Evolutionary conservation across 179 eudicot species (phyloP).

Genomic region (Carnegiea gigantea): DNA sequence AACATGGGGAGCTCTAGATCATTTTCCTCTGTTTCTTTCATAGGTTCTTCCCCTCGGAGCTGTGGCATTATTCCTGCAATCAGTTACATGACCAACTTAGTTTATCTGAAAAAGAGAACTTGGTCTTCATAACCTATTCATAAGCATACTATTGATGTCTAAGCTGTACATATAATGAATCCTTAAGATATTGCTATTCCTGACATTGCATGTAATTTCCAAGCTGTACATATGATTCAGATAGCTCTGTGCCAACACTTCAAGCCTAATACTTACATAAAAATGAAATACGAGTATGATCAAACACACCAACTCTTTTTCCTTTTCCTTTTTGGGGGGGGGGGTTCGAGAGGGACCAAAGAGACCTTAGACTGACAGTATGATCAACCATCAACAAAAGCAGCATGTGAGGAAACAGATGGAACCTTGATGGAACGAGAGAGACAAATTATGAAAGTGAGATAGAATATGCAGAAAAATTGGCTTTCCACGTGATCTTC

Average conservation of each 20-base stretch:
- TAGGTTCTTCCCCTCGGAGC: not conserved
- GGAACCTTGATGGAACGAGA: too few species aligned
- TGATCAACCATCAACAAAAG: too few species aligned
- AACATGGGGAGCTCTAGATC: not conserved
- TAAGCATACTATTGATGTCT: not conserved
- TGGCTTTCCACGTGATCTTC: too few species aligned
- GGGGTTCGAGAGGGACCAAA: not conserved
- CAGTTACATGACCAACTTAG: not conserved
- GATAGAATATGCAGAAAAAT: too few species aligned
- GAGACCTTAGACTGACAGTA: too few species aligned
- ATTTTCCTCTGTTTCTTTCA: not conserved
- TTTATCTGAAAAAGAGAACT: not conserved
- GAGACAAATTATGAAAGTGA: too few species aligned
- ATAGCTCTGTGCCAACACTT: not conserved
- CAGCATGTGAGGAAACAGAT: too few species aligned
- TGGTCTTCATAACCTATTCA: not conserved
- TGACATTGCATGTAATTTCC: not conserved
- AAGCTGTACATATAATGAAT: not conserved
- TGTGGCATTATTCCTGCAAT: slow-evolving; percentile 9
- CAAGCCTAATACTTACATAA: not conserved
- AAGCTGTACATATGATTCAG: not conserved
- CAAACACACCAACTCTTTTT: not conserved
- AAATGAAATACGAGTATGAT: not conserved
- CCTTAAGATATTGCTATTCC: not conserved
- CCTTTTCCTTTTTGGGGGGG: not conserved